A percentile compares a stretch with the other conserved stretches of the same genome.
Evolutionary conservation across 345 rosid species (phyloP).

Genomic region (Bruguiera gymnorhiza): DNA sequence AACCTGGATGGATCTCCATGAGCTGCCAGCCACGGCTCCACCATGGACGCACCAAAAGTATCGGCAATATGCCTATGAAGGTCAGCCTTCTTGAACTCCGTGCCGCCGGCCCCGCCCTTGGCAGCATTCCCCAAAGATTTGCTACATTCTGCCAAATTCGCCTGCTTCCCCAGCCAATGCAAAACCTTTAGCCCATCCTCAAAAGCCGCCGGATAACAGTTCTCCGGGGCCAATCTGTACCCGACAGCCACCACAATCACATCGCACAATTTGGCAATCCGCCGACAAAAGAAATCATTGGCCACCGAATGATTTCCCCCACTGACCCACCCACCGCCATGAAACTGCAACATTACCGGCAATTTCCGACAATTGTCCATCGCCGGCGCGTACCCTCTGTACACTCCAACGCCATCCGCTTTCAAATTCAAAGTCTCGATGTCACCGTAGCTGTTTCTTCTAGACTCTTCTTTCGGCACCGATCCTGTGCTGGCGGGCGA

Average conservation of each 20-base stretch:
- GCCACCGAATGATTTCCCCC: constrained; percentile 73
- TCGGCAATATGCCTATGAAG: constrained; percentile 62
- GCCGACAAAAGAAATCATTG: constrained; percentile 73
- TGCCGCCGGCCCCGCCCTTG: constrained; percentile 19
- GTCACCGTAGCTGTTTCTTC: constrained; percentile 39
- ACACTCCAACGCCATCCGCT: constrained; percentile 40
- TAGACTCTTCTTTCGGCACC: constrained; percentile 21
- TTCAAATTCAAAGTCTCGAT: constrained; percentile 25
- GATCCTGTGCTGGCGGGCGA: constrained; percentile 10
- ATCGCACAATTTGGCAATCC: constrained; percentile 76
- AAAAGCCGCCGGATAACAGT: constrained; percentile 76
- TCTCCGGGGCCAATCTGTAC: constrained; percentile 91
- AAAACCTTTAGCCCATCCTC: constrained; percentile 81
- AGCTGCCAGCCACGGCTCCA: constrained; percentile 92
- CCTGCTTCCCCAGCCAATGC: constrained; percentile 91
- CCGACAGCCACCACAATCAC: constrained; percentile 86
- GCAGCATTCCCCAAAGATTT: constrained; percentile 56
- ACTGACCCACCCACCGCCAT: constrained; percentile 88
- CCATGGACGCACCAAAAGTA: constrained; percentile 82
- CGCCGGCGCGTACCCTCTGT: constrained; percentile 61
- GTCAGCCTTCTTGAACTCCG: constrained; percentile 67
- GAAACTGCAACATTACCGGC: constrained; percentile 87
- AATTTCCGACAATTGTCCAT: constrained; percentile 41
- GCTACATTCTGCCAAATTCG: constrained; percentile 85
- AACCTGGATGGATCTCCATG: constrained; percentile 95